A percentile compares a stretch with the other conserved stretches of the same genome.
These are phyloP conservation scores for Globisporangium canariense DNA, from an alignment of 352 stramenopile genomes.

Conservation along the genomic window DNA sequence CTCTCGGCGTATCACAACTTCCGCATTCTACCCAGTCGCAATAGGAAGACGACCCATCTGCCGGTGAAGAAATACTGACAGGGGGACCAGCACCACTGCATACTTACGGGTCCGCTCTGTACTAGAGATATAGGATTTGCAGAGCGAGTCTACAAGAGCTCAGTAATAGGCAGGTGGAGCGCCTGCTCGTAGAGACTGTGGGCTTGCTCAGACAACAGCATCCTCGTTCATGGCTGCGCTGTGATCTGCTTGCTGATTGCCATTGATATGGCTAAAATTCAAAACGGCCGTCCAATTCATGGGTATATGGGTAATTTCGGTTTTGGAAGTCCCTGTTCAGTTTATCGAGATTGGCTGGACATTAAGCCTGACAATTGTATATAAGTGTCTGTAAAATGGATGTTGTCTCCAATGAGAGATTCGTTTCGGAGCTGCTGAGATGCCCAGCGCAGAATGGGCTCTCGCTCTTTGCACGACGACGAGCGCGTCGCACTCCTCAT, in stretches of 20 bases:
- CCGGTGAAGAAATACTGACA: constrained; percentile 31
- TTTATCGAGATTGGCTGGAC: neutral
- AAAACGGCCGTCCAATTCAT: no score
- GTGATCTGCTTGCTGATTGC: no score
- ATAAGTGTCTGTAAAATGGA: neutral
- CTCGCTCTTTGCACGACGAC: neutral
- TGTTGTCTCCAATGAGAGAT: neutral
- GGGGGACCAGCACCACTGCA: neutral
- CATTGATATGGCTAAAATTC: no score
- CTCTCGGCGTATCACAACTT: constrained; percentile 75
- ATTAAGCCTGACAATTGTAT: neutral
- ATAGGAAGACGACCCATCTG: constrained; percentile 23
- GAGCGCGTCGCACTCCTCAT: constrained; percentile 15
- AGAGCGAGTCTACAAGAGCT: no score
- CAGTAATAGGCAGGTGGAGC: no score
- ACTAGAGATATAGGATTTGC: no score
- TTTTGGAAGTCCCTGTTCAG: no score
- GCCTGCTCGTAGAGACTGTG: no score
- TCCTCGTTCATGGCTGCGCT: no score
- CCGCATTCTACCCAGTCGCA: constrained; percentile 39
- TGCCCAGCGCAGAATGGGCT: constrained; percentile 3
- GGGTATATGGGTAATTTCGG: no score
- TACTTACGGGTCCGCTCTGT: no score
- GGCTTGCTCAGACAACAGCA: no score
- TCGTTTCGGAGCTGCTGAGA: neutral